Percentiles rank a stretch among this genome's conserved stretches.
phyloP scores from a whole-genome alignment of 2,329 filamentous ascomycete species.

The Venturia oleaginea region DNA sequence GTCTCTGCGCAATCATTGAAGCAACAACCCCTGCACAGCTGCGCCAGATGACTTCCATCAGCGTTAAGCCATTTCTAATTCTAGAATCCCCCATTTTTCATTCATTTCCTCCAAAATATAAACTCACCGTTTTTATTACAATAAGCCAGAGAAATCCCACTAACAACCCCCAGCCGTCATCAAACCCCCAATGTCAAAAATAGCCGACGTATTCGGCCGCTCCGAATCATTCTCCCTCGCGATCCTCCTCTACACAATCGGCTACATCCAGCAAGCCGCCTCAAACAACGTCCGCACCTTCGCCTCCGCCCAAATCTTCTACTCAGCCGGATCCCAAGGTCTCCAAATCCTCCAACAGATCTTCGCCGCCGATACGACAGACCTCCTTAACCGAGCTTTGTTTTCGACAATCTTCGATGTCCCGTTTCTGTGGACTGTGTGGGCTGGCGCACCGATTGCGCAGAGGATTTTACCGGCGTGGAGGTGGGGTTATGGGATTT shows the following conservation, averaged over 20 bases:
- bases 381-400: constrained; percentile 50
- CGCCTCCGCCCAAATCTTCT: constrained; percentile 50
- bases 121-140: too few species aligned
- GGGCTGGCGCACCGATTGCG: constrained; percentile 48
- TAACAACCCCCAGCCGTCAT: constrained; percentile 38
- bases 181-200: constrained; percentile 52
- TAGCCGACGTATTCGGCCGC: constrained; percentile 54
- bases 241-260: constrained; percentile 45
- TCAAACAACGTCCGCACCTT: constrained; percentile 45
- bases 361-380: constrained; percentile 55
- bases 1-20: background rate
- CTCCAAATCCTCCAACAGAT: constrained; percentile 54
- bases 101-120: too few species aligned
- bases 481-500: constrained; percentile 56
- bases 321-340: constrained; percentile 51
- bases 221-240: constrained; percentile 49
- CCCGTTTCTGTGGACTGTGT: constrained; percentile 53
- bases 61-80: background rate
- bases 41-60: too few species aligned
- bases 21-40: too few species aligned
- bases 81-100: too few species aligned
- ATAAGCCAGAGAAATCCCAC: background rate
- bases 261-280: constrained; percentile 49
- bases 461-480: constrained; percentile 43
- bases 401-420: constrained; percentile 50